A percentile compares a stretch with the other conserved stretches of the same genome.
phyloP scores from a whole-genome alignment of 148 eudicot species.

The Camellia japonica region DNA sequence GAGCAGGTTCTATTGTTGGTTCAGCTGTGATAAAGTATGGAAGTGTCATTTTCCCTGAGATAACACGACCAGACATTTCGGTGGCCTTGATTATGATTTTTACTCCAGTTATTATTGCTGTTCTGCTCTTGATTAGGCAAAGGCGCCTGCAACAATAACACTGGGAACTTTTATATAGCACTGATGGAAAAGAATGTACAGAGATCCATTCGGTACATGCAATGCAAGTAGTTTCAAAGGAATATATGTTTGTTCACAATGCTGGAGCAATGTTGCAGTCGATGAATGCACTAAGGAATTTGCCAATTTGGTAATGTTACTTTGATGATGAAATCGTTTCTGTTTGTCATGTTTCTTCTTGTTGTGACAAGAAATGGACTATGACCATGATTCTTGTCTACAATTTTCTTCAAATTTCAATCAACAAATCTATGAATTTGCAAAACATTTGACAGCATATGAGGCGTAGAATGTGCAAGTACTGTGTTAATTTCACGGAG shows the following conservation, averaged over 20 bases:
- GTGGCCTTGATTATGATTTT: slow-evolving; percentile 50
- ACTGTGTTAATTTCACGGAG: not conserved
- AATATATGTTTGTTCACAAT: not conserved
- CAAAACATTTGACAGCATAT: not conserved
- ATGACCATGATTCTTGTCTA: not conserved
- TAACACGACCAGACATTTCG: slow-evolving; percentile 49
- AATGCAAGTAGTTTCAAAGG: not conserved
- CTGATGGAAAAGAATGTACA: not conserved
- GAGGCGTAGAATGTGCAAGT: not conserved
- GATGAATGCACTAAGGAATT: not conserved
- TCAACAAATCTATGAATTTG: not conserved
- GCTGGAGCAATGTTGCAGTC: not conserved
- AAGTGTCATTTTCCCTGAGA: slow-evolving; percentile 47
- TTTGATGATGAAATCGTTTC: not conserved
- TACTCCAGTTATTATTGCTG: slow-evolving; percentile 37
- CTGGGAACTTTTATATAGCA: not conserved
- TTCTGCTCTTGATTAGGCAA: slow-evolving; percentile 31
- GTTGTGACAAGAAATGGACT: not conserved
- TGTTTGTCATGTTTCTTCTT: not conserved
- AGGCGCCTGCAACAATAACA: slow-evolving; percentile 27
- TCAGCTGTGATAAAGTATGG: slow-evolving; percentile 66
- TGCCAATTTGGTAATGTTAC: not conserved
- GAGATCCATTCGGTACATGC: not conserved
- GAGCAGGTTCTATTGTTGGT: slow-evolving; percentile 43
- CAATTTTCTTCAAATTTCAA: not conserved